Base-by-base conservation (phyloP, 805 yeast genomes). In the Kazachstania psychrophila region DNA sequence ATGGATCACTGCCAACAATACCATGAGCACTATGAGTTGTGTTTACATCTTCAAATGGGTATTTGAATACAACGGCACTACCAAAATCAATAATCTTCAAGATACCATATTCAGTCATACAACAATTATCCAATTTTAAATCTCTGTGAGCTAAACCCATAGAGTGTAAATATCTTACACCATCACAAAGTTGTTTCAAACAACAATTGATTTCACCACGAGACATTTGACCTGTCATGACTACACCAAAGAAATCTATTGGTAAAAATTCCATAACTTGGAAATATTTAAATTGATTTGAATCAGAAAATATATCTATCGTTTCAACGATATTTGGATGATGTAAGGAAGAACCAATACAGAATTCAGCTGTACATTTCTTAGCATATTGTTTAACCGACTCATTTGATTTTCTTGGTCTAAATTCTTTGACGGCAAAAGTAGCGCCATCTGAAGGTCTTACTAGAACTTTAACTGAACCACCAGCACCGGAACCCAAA, bases 211-310 rank as follows among this genome's bases (percentile, higher is more conserved):
- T 80, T 56, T 83, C 94, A 37, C 77, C 78, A 51, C 92, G 69
- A 5, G 82, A 69, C 88, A 83, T 80, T 49, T 76, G 71, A 17
- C 87, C 88, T 4, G 86, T 77, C 94, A 83, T 83, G 12, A 83
- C 94, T 30, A 83, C 86, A 0, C 87, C 86, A 54, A 83, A 83
- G 58, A 83, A 81, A 62, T 83, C 94, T 28, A 76, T 71, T 18
- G 89, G 92, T 40, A 88, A 82, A 51, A 80, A 83, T 57, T 83
- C 92, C 92, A 83, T 83, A 25, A 83, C 79, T 61, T 83, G 87
- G 50, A 70, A 80, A 58, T 79, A 82, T 42, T 82, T 77, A 47
- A 73, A 75, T 49, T 75, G 76, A 46, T 77, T 80, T 44, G 73
- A 70, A 42, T 64, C 68, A 25, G 64, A 60, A 19, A 61, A 61